Base-by-base conservation (phyloP, 2,329 filamentous ascomycete genomes). In the Aureobasidium sp. region DNA sequence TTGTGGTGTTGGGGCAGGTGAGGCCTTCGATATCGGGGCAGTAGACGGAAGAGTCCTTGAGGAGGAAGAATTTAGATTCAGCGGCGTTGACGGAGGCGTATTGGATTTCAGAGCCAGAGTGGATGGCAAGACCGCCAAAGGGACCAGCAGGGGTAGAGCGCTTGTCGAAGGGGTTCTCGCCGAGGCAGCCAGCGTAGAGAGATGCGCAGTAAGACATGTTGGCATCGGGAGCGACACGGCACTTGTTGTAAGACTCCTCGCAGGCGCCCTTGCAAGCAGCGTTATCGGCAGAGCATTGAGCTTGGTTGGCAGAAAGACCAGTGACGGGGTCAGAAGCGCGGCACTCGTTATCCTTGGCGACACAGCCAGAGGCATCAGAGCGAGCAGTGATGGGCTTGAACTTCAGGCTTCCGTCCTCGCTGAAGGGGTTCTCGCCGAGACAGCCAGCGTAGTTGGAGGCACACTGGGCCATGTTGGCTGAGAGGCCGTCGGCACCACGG, bases 51-150 rank as follows among this genome's bases (percentile, higher is more conserved):
- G 18, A n/a, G 4, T 43, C n/a, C 3, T 54, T 8, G 48, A 29
- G 48, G 55, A 66, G 56, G 13, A 20, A 65, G 50, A 65, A 59
- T 42, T 55, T 31, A 1, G 23, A 33, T 40, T 23, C 31, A 16
- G 38, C 33, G 63, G 62, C 62, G 55, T 58, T 69, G 48, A 72
- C 58, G 31, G 65, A 42, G 15, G 60, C 54, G 65, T 68, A 66
- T 25, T 69, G 68, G 42, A 71, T 53, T 11, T 54, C 53, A 31
- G 62, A 67, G 50, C 64, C 69, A 33, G 69, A 67, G 58, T 33
- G 58, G 56, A 70, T 67, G 51, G 68, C 60, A 47, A 69, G 65
- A 29, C 69, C 67, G 59, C 62, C 60, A 62, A 73, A 71, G 29
- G 67, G 62, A 50, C 62, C 54, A 16, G 51, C 43, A 16, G 61